Conservation (phyloP, 441 rosid species). For the Theobroma grandiflorum region DNA sequence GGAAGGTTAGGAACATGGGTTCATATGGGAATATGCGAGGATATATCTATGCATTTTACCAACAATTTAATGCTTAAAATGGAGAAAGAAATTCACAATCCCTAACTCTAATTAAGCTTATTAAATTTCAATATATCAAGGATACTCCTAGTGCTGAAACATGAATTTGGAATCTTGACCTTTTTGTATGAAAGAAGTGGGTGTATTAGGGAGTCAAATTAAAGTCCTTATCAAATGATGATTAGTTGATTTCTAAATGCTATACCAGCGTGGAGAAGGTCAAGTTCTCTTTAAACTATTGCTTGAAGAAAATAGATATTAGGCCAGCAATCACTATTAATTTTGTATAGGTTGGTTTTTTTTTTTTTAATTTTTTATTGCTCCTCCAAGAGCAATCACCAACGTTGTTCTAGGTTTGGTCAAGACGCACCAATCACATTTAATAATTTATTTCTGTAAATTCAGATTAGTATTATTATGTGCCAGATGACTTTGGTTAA, state of each 20-base stretch:
- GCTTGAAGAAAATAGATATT: background rate
- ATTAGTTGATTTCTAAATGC: background rate
- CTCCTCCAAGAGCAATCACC: background rate
- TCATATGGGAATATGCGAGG: conserved; percentile 35
- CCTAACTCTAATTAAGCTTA: background rate
- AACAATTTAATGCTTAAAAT: background rate
- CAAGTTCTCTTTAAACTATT: background rate
- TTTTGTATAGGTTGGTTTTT: background rate
- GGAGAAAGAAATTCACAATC: background rate
- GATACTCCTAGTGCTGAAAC: background rate
- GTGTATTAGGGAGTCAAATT: background rate
- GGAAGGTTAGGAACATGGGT: conserved; percentile 36
- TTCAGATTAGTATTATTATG: background rate
- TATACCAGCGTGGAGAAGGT: background rate
- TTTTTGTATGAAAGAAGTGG: background rate
- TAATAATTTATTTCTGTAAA: background rate
- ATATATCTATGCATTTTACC: background rate
- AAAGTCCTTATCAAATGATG: background rate
- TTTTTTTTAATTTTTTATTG: background rate
- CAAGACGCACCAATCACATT: conserved; percentile 19
- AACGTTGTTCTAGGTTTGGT: background rate
- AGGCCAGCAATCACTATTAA: background rate
- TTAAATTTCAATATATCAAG: background rate
- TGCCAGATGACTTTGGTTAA: background rate
- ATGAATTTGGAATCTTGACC: background rate